Conservation (phyloP, 495 filamentous ascomycete genomes). For the Hyphodiscus hymeniophilus region DNA sequence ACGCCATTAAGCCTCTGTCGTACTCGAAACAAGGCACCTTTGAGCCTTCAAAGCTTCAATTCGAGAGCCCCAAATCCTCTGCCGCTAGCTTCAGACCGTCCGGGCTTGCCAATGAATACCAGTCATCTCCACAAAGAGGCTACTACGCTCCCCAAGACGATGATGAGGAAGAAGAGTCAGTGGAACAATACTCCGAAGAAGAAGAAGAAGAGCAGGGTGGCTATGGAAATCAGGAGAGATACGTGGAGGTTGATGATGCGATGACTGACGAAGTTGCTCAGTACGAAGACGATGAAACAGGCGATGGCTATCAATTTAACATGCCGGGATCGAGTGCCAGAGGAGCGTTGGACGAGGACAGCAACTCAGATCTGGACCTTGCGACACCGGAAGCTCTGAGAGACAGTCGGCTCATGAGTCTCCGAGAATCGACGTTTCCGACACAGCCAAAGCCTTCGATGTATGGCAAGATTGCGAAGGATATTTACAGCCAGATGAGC, state of each 20-base stretch:
- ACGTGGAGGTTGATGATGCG: slow-evolving; percentile 26
- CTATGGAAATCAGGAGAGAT: slow-evolving; percentile 13
- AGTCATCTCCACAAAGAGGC: slow-evolving; percentile 25
- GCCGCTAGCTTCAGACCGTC: slow-evolving; percentile 14
- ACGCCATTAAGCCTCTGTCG: slow-evolving; percentile 31
- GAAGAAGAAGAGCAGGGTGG: slow-evolving; percentile 18
- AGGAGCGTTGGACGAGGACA: slow-evolving; percentile 17
- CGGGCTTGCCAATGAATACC: slow-evolving; percentile 23
- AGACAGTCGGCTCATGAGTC: slow-evolving; percentile 23
- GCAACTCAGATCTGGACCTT: slow-evolving; percentile 36
- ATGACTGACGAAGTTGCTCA: slow-evolving; percentile 32
- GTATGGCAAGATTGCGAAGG: slow-evolving; percentile 42
- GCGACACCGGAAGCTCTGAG: slow-evolving; percentile 32
- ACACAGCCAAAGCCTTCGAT: slow-evolving; percentile 29
- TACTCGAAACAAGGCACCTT: slow-evolving; percentile 20
- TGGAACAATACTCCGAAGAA: slow-evolving; percentile 23
- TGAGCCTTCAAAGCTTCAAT: slow-evolving; percentile 28
- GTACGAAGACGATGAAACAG: slow-evolving; percentile 32
- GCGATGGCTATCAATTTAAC: slow-evolving; percentile 25
- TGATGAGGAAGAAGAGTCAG: slow-evolving; percentile 28
- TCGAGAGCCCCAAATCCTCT: slow-evolving; percentile 30
- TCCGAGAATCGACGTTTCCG: slow-evolving; percentile 30
- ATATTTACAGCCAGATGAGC: slow-evolving; percentile 36
- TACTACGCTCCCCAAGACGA: slow-evolving; percentile 19
- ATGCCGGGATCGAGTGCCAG: slow-evolving; percentile 15